phyloP scores from a whole-genome alignment of 1,284 basidiomycete species.

The Rhodotorula glutinis region DNA sequence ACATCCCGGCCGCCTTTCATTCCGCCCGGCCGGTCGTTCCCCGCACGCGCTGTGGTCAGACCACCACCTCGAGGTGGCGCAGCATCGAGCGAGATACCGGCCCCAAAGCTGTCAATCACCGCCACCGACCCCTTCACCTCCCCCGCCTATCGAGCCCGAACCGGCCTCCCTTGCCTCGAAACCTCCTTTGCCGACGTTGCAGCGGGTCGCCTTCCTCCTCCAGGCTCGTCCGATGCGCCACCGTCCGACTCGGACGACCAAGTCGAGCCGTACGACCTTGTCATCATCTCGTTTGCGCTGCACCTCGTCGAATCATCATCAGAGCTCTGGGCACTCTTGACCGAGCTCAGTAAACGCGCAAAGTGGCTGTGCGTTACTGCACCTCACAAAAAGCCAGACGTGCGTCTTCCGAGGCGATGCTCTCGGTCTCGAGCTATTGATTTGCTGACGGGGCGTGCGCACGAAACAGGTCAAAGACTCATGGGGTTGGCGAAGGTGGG shows the following conservation, averaged over 20 bases:
- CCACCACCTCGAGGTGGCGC: not conserved
- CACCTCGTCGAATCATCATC: slow-evolving; percentile 64
- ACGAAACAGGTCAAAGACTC: slow-evolving; percentile 61
- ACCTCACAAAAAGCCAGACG: slow-evolving; percentile 72
- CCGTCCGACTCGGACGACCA: slow-evolving; percentile 1
- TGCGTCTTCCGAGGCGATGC: slow-evolving; percentile 41
- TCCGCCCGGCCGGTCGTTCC: not conserved
- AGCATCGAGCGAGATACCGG: not conserved
- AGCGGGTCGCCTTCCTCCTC: slow-evolving; percentile 53
- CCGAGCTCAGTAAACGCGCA: slow-evolving; percentile 61
- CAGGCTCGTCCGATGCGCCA: slow-evolving; percentile 11
- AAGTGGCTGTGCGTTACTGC: slow-evolving; percentile 65
- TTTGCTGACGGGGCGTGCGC: not conserved
- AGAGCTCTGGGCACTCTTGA: slow-evolving; percentile 62
- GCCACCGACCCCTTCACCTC: slow-evolving; percentile 41
- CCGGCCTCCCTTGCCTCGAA: slow-evolving; percentile 54
- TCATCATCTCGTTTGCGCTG: slow-evolving; percentile 67
- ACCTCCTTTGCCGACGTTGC: slow-evolving; percentile 59
- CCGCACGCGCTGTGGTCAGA: not conserved
- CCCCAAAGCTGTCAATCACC: slow-evolving; percentile 14
- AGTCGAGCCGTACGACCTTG: slow-evolving; percentile 56
- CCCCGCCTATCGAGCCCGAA: slow-evolving; percentile 47
- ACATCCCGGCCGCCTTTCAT: not conserved
- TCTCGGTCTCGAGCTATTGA: not conserved
- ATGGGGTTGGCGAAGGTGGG: slow-evolving; percentile 71